Conservation (phyloP, 805 yeast genomes). For the Priceomyces fermenticarens region DNA sequence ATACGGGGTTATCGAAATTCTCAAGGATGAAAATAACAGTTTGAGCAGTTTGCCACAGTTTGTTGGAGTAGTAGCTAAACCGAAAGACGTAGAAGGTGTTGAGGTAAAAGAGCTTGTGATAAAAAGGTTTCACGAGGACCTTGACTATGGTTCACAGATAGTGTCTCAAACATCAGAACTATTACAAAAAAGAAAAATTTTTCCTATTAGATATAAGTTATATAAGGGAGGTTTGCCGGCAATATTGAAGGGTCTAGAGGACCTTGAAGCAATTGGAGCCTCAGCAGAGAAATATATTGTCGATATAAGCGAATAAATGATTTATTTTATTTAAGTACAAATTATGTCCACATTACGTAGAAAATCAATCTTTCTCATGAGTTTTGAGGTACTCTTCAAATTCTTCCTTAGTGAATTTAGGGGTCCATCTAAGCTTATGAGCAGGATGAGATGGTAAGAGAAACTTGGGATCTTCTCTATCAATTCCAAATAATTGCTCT, state of each 20-base stretch:
- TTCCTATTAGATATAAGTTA: slow-evolving; percentile 31
- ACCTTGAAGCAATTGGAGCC: slow-evolving; percentile 40
- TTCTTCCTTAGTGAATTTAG: slow-evolving; percentile 22
- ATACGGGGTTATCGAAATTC: slow-evolving; percentile 22
- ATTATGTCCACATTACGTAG: background rate
- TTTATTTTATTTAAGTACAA: background rate
- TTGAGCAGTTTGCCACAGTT: slow-evolving; percentile 14
- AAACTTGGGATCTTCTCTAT: slow-evolving; percentile 16
- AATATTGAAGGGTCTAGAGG: slow-evolving; percentile 32
- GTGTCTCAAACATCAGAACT: slow-evolving; percentile 23
- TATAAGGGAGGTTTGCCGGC: slow-evolving; percentile 34
- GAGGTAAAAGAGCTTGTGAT: slow-evolving; percentile 31
- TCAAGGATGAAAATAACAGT: slow-evolving; percentile 16
- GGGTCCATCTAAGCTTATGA: slow-evolving; percentile 22
- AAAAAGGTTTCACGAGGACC: slow-evolving; percentile 43
- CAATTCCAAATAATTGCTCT: slow-evolving; percentile 31
- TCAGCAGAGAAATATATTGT: slow-evolving; percentile 42
- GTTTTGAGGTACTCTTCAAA: slow-evolving; percentile 15
- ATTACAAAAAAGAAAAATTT: slow-evolving; percentile 21
- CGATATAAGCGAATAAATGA: slow-evolving; percentile 4
- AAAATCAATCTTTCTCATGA: background rate
- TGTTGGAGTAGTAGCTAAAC: slow-evolving; percentile 40
- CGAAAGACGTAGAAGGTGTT: slow-evolving; percentile 21
- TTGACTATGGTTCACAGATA: slow-evolving; percentile 26
- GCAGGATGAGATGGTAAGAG: slow-evolving; percentile 16